Base-by-base conservation (phyloP, 2,329 filamentous ascomycete species). In the Didymella lethalis region DNA sequence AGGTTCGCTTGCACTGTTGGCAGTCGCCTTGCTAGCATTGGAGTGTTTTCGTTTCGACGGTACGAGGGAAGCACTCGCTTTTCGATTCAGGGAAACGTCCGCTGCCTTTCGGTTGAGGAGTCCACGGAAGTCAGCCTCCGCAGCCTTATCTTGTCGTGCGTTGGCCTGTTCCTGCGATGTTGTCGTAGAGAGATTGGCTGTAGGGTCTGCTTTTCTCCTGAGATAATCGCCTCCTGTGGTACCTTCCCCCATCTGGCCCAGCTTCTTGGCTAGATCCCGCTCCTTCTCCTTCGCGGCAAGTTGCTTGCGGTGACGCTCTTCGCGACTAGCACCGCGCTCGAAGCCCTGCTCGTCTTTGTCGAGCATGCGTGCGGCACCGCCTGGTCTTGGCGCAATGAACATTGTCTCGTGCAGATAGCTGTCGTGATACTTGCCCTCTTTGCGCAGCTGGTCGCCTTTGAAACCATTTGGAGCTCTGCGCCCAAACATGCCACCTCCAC, bases 141-240 rank as follows among this genome's bases (percentile, higher is more conserved):
- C 34, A 18, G 57, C 47, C 46, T 68, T 70, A 7, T 69, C 63
- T 38, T 63, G 60, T 10, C 44, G 64, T 32, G 65, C 34, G 8
- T 41, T 58, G 23, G 62, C 56, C n/a, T 65, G 57, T 4, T 65
- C 69, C 23, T 63, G 59, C 11, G 64, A 60, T 14, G 60, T 59
- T n/a, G 57, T 60, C 11, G 66, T 63, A 14, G 71, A 64, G 5
- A 72, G 57, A 40, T 65, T 66, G 8, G 61, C 61, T 0, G 62
- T 62, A 41, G 59, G 64, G 14, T 66, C 63, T 1, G 57, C 64
- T 38, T 74, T 77, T 8, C 73, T 48, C 52, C 79, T 82, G 84
- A 93, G 88, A 75, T 93, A 93, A 61, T 92, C 89, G 46, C 82
- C 85, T 2, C 90, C 90, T 0, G 89, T 84, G 6, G 88, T 88